These are phyloP conservation scores for Boletus eberwhitei DNA, from an alignment of 768 basidiomycete genomes.

Conservation along the genomic window DNA sequence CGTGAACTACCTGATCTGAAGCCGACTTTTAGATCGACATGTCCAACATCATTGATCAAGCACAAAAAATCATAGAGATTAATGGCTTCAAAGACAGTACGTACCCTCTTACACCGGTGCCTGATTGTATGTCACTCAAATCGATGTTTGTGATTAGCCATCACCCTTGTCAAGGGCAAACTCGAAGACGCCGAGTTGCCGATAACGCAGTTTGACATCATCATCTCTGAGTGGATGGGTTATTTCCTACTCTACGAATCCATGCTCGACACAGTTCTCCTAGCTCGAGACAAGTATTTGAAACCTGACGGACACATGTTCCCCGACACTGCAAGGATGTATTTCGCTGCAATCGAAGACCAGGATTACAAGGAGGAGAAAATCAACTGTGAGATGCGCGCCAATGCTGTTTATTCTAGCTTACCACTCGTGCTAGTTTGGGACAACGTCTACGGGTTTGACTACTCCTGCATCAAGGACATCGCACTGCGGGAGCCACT, in stretches of 20 bases:
- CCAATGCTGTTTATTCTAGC: not conserved
- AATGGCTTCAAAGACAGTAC: constrained; percentile 95
- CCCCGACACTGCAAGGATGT: constrained; percentile 91
- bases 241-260: constrained; percentile 99
- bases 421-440: constrained; percentile 62
- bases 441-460: constrained; percentile 99
- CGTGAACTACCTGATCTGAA: constrained; percentile 11
- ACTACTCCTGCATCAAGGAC: constrained; percentile 99
- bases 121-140: constrained; percentile 1
- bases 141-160: constrained; percentile 47
- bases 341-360: constrained; percentile 96
- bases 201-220: constrained; percentile 92
- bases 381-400: constrained; percentile 73
- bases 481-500: constrained; percentile 95
- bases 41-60: constrained; percentile 99
- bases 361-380: constrained; percentile 99
- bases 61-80: constrained; percentile 91
- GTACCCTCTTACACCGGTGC: constrained; percentile 31
- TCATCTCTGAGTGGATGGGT: constrained; percentile 99
- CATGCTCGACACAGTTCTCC: constrained; percentile 97
- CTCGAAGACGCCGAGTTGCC: constrained; percentile 91
- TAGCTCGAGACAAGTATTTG: constrained; percentile 96
- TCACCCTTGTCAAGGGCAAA: constrained; percentile 96
- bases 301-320: constrained; percentile 90
- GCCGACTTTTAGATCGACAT: constrained; percentile 79